These are phyloP conservation scores for Russula emetica DNA, from an alignment of 768 basidiomycete species.

Conservation along the genomic window DNA sequence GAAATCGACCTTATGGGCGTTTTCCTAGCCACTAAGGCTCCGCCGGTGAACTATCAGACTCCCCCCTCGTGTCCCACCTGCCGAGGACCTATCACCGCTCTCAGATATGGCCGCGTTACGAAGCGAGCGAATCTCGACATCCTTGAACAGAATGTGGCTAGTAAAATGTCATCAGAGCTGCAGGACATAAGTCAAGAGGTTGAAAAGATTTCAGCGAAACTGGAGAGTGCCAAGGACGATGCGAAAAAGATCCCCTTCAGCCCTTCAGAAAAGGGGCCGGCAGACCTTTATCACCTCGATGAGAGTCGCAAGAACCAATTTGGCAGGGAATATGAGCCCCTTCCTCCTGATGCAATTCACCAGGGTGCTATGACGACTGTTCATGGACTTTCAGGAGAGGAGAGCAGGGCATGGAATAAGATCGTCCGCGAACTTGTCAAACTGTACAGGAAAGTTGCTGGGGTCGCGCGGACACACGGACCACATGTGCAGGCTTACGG, in stretches of 20 bases:
- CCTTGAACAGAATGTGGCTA: conserved; percentile 38
- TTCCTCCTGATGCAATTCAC: conserved; percentile 16
- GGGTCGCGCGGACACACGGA: conserved; percentile 31
- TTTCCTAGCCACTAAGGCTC: conserved; percentile 31
- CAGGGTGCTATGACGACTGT: conserved; percentile 19
- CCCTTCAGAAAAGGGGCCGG: background rate
- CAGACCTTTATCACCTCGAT: conserved; percentile 2
- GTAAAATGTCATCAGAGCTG: conserved; percentile 32
- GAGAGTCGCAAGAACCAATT: background rate
- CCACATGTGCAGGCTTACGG: conserved; percentile 37
- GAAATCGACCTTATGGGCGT: conserved; percentile 28
- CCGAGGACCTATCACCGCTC: conserved; percentile 34
- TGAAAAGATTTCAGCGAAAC: conserved; percentile 12
- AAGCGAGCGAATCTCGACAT: conserved; percentile 39
- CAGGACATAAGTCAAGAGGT: conserved; percentile 23
- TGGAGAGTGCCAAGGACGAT: conserved; percentile 12
- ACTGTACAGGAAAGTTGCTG: conserved; percentile 30
- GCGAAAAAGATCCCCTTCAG: conserved; percentile 25
- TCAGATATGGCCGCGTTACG: conserved; percentile 37
- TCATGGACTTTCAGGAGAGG: conserved; percentile 29
- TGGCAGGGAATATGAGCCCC: conserved; percentile 26
- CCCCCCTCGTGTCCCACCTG: conserved; percentile 38
- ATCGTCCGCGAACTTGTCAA: conserved; percentile 27
- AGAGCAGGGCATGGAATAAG: conserved; percentile 31
- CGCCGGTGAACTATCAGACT: conserved; percentile 32